A percentile compares a stretch with the other conserved stretches of the same genome.
Conservation (phyloP, 2,329 filamentous ascomycete species). For the Pleurostoma richardsiae region DNA sequence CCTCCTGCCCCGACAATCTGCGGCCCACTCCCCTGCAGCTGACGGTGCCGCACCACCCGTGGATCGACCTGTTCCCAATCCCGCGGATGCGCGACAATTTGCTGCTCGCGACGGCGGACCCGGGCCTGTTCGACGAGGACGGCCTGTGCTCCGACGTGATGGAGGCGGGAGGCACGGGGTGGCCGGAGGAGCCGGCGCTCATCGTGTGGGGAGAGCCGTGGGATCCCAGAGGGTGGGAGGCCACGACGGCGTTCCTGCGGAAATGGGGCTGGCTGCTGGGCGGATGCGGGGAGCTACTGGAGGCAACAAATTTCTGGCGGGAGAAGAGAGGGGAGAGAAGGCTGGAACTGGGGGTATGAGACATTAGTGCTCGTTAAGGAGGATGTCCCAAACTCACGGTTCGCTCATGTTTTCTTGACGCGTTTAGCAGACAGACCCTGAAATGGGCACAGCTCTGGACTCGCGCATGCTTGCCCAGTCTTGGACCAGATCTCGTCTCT, state of each 20-base stretch:
- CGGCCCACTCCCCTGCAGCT: not conserved
- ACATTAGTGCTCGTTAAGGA: no score
- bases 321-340: not conserved
- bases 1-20: not conserved
- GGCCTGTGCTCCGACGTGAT: not conserved
- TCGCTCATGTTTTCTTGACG: no score
- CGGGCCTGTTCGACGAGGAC: not conserved
- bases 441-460: no score
- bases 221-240: conserved; percentile 40
- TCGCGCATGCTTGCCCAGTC: no score
- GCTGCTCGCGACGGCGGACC: conserved; percentile 15
- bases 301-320: conserved; percentile 30
- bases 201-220: conserved; percentile 46
- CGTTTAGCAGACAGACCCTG: no score
- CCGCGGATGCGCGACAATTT: conserved; percentile 14
- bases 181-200: not conserved
- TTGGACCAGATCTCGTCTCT: no score
- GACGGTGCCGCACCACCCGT: not conserved
- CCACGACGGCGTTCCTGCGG: conserved; percentile 33
- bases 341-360: not conserved
- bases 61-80: not conserved
- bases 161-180: not conserved
- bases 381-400: no score
- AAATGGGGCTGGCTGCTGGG: conserved; percentile 37
- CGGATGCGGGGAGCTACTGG: conserved; percentile 29